These are phyloP conservation scores for Fomes fomentarius DNA, from an alignment of 1,284 basidiomycete genomes.

Conservation along the genomic window DNA sequence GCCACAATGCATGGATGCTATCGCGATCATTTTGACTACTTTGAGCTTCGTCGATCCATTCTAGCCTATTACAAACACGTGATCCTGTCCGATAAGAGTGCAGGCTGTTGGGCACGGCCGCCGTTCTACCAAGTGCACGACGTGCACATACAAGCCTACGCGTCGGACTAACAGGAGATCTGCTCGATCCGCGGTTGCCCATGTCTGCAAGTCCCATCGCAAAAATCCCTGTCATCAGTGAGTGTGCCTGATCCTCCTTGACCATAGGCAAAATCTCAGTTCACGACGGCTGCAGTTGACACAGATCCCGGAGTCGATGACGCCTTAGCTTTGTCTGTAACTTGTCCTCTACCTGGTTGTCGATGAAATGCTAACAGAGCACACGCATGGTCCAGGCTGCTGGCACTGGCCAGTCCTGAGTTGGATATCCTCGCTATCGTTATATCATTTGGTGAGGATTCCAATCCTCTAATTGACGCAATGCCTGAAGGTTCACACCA, in stretches of 20 bases:
- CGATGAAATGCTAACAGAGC: constrained; percentile 11
- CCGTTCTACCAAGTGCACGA: background rate
- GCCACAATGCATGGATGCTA: no score
- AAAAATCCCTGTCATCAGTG: constrained; percentile 58
- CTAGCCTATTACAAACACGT: background rate
- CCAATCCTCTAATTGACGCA: background rate
- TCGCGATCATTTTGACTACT: background rate
- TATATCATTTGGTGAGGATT: constrained; percentile 71
- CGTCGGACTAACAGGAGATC: no score
- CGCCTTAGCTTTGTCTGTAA: constrained; percentile 65
- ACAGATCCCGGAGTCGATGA: constrained; percentile 95
- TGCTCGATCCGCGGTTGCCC: background rate
- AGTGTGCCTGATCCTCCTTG: constrained; percentile 27
- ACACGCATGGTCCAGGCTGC: constrained; percentile 42
- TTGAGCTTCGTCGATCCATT: background rate
- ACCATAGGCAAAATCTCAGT: background rate
- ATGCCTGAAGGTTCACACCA: constrained; percentile 28
- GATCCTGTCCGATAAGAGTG: background rate
- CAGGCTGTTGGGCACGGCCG: no score
- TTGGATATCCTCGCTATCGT: constrained; percentile 80
- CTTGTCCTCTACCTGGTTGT: background rate
- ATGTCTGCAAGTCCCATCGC: background rate
- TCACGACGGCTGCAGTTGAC: constrained; percentile 55
- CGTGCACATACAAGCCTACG: no score
- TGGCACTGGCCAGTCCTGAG: constrained; percentile 77